Conservation (phyloP, 1,284 basidiomycete genomes). For the Puccinia triticina region DNA sequence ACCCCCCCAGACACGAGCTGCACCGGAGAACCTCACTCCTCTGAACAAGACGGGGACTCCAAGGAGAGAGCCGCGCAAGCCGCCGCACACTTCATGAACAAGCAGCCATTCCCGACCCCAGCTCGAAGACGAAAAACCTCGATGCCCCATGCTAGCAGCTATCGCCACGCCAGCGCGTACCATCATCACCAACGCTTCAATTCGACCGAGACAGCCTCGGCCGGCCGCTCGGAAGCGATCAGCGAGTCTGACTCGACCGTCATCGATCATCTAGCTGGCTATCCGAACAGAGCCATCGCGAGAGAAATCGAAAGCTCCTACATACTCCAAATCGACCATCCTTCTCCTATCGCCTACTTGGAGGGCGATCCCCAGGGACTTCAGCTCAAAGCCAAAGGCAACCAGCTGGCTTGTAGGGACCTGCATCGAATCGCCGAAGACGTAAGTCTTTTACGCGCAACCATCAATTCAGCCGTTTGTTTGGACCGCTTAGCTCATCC, state of each 20-base stretch:
- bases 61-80: constrained; percentile 26
- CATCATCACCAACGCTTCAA: constrained; percentile 31
- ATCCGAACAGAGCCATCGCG: not conserved
- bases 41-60: constrained; percentile 3
- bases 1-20: not conserved
- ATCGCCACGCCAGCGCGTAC: not conserved
- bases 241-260: constrained; percentile 12
- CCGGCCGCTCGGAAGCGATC: not conserved
- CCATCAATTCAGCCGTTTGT: not conserved
- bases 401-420: constrained; percentile 6
- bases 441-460: not conserved
- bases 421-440: constrained; percentile 22
- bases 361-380: constrained; percentile 19
- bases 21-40: not conserved
- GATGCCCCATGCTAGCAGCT: constrained; percentile 13
- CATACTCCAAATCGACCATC: constrained; percentile 25
- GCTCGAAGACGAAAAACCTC: constrained; percentile 32
- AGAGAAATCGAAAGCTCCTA: constrained; percentile 44
- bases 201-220: constrained; percentile 18
- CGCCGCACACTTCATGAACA: constrained; percentile 38
- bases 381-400: not conserved
- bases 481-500: not conserved
- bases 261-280: constrained; percentile 8
- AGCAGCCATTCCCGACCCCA: constrained; percentile 2
- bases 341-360: constrained; percentile 36